phyloP scores from a whole-genome alignment of 805 yeast species.

The Pichia thaimueangensis region DNA sequence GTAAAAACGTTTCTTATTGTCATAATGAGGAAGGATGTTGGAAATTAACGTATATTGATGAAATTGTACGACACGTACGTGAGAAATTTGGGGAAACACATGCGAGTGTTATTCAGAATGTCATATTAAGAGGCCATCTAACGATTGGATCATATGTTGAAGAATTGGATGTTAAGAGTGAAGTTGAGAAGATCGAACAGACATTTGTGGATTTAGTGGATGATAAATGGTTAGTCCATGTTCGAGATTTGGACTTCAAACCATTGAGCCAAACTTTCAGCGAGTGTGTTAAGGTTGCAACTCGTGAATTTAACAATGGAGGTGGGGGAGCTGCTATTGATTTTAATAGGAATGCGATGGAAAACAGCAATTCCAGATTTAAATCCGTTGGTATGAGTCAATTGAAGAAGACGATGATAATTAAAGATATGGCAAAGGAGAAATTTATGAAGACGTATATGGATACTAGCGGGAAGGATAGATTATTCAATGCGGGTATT shows the following conservation, averaged over 20 bases:
- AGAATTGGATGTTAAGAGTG: slow-evolving; percentile 21
- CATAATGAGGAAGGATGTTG: slow-evolving; percentile 60
- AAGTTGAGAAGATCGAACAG: slow-evolving; percentile 27
- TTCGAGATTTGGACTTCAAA: slow-evolving; percentile 30
- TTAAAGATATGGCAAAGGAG: slow-evolving; percentile 48
- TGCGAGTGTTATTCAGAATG: slow-evolving; percentile 61
- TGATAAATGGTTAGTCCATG: slow-evolving; percentile 46
- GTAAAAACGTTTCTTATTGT: slow-evolving; percentile 37
- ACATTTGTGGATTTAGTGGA: slow-evolving; percentile 41
- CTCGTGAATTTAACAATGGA: slow-evolving; percentile 14
- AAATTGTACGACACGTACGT: slow-evolving; percentile 52
- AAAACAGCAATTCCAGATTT: slow-evolving; percentile 3
- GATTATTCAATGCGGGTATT: slow-evolving; percentile 6
- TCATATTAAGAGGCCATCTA: slow-evolving; percentile 64
- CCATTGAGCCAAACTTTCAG: slow-evolving; percentile 27
- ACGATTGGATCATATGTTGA: slow-evolving; percentile 44
- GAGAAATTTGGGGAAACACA: slow-evolving; percentile 35
- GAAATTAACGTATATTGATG: slow-evolving; percentile 68
- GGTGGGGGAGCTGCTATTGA: slow-evolving; percentile 2
- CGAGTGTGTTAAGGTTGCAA: slow-evolving; percentile 30
- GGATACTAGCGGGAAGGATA: slow-evolving; percentile 12
- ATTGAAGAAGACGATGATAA: slow-evolving; percentile 50
- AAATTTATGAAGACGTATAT: slow-evolving; percentile 17
- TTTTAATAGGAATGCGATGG: slow-evolving; percentile 1
- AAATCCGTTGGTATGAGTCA: slow-evolving; percentile 29